Base-by-base conservation (phyloP, 768 basidiomycete species). In the Cystoderma amianthinum region DNA sequence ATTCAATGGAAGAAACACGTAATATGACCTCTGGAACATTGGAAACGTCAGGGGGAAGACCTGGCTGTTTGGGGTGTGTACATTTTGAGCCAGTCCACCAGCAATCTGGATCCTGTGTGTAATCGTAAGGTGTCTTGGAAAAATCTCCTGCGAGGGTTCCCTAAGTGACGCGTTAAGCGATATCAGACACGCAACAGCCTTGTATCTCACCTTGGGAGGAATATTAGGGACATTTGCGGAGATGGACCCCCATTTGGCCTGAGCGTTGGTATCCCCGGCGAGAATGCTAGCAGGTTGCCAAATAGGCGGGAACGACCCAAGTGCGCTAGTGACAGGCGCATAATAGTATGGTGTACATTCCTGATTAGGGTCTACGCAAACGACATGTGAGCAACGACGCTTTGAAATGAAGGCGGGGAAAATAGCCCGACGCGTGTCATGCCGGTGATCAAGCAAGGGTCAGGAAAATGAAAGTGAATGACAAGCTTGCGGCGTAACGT, bases 81-180 rank as follows among this genome's bases (percentile, higher is more conserved):
- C 80, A 82, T 21, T 67, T 56, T 10, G 38, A 37, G 15, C 32
- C 52, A 1, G 70, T 63, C 73, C 73, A 77, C 72, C 72, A 79
- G 40, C 78, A 79, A 44, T 78, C 67, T 0, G 69, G 67, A 48
- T 79, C 78, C 1, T 54, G 41, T 0, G 64, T 11, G 1, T 60
- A 30, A 44, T 76, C 75, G 16, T 45, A 52, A 5, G 61, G 38
- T 0, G 56, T 56, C 21, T 51, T 56, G 12, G 60, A 44, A 48
- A 67, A 57, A 44, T 60, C 48, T 7, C 59, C 63, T 21, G 49
- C 41, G 18, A 48, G 33, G 5, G 56, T 56, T 24, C 55, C 54
- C 51, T 55, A 22, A 11, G 47, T 18, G 38, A 18, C n/a, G 36
- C 22, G 10, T 15, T 7, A 6, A 32, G 33, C 16, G 35, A 39